Evolutionary conservation across 2,329 filamentous ascomycete genomes (phyloP).

Genomic region (Aureobasidium sp.): DNA sequence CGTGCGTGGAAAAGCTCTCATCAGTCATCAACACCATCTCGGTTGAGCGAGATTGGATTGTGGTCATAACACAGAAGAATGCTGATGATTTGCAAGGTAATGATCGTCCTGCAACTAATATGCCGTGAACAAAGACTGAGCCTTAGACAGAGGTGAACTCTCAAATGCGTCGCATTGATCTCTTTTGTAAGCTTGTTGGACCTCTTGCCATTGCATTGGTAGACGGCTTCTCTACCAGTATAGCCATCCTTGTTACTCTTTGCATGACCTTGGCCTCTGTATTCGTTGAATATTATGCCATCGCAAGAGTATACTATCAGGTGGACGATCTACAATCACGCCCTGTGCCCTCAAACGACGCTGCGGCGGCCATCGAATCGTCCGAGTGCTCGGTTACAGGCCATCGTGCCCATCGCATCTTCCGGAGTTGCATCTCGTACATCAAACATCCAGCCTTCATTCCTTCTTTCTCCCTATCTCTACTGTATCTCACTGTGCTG

Average conservation of each 20-base stretch:
- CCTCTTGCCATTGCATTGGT: slow-evolving; percentile 48
- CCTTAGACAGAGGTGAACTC: slow-evolving; percentile 43
- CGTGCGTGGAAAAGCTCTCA: slow-evolving; percentile 62
- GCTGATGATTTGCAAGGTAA: slow-evolving; percentile 24
- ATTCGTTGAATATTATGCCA: slow-evolving; percentile 47
- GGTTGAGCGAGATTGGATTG: slow-evolving; percentile 64
- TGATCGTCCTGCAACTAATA: background rate
- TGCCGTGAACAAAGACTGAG: no score
- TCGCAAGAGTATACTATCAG: slow-evolving; percentile 35
- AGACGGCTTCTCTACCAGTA: slow-evolving; percentile 40
- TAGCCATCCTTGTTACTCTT: slow-evolving; percentile 46
- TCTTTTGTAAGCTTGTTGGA: slow-evolving; percentile 51
- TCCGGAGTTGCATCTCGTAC: slow-evolving; percentile 36
- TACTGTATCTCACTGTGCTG: slow-evolving; percentile 58
- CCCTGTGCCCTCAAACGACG: background rate
- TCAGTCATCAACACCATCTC: slow-evolving; percentile 60
- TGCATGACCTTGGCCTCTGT: slow-evolving; percentile 45
- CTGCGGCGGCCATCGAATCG: background rate
- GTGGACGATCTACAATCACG: slow-evolving; percentile 11
- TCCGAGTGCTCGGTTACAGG: slow-evolving; percentile 16
- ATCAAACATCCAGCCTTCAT: slow-evolving; percentile 50
- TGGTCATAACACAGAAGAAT: slow-evolving; percentile 43
- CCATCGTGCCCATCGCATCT: slow-evolving; percentile 27
- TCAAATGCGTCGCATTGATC: slow-evolving; percentile 53
- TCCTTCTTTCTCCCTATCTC: slow-evolving; percentile 52